Evolutionary conservation across 176 grass and related monocot species (phyloP).

Genomic region (Aechmea fasciata): DNA sequence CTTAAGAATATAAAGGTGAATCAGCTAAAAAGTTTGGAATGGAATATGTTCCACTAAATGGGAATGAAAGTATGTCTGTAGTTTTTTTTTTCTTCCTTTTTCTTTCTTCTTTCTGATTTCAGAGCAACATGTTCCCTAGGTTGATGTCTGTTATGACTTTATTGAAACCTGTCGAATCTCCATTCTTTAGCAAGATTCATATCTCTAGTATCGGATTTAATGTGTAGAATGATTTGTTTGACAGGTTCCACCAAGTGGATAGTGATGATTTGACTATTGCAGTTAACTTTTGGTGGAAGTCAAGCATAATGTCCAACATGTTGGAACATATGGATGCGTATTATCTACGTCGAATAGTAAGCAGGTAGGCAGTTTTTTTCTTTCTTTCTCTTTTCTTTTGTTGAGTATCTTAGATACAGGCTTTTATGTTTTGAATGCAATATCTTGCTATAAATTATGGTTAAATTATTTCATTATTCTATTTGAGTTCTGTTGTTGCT

Average conservation of each 20-base stretch:
- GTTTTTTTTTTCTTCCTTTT: conserved; percentile 4
- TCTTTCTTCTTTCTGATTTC: conserved; percentile 2
- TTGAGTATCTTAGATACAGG: not conserved
- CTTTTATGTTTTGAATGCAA: not conserved
- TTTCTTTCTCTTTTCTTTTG: conserved; percentile 19
- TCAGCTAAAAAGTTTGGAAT: no score
- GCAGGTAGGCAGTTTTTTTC: conserved; percentile 51
- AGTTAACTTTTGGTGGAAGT: conserved; percentile 96
- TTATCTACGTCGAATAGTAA: conserved; percentile 74
- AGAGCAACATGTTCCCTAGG: no score
- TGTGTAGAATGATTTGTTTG: conserved; percentile 21
- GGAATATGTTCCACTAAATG: no score
- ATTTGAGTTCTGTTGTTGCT: not conserved
- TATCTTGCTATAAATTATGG: no score
- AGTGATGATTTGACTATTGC: conserved; percentile 91
- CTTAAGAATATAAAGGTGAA: no score
- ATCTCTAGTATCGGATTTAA: not conserved
- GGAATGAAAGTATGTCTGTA: not conserved
- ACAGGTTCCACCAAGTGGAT: conserved; percentile 97
- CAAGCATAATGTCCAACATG: conserved; percentile 73
- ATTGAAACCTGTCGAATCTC: not conserved
- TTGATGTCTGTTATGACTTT: not conserved
- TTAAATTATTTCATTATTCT: not conserved
- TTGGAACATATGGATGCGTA: conserved; percentile 94
- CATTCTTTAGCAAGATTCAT: not conserved